Conservation (phyloP, 2,329 filamentous ascomycete species). For the Curvularia hawaiiensis region DNA sequence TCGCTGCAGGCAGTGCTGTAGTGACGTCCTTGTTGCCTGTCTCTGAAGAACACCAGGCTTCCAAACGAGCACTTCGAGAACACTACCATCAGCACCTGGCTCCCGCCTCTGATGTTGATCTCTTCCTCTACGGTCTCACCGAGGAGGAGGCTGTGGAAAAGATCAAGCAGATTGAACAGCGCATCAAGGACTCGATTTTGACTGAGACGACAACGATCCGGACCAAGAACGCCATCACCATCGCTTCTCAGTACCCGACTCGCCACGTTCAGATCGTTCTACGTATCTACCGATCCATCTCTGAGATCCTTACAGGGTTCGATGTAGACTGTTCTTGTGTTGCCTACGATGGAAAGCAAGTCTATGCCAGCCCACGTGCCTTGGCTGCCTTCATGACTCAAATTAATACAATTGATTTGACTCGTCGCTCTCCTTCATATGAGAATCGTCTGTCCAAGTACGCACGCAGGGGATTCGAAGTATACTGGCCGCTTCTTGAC, state of each 20-base stretch:
- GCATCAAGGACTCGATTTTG: conserved; percentile 76
- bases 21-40: conserved; percentile 75
- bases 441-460: conserved; percentile 85
- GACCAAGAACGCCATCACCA: conserved; percentile 87
- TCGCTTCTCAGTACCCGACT: conserved; percentile 81
- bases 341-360: conserved; percentile 79
- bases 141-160: conserved; percentile 81
- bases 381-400: conserved; percentile 82
- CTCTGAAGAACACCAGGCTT: conserved; percentile 55
- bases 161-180: conserved; percentile 79
- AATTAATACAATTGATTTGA: conserved; percentile 79
- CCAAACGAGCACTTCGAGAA: conserved; percentile 49
- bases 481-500: conserved; percentile 78
- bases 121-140: conserved; percentile 81
- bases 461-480: conserved; percentile 81
- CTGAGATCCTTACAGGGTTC: conserved; percentile 85
- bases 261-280: conserved; percentile 87
- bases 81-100: conserved; percentile 85
- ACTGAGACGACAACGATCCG: conserved; percentile 83
- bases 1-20: conserved; percentile 80
- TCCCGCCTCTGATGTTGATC: conserved; percentile 83
- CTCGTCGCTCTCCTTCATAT: conserved; percentile 81
- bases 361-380: conserved; percentile 78
- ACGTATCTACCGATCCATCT: conserved; percentile 81
- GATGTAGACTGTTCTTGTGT: conserved; percentile 85